Conservation (phyloP, 129 eudicot genomes). For the Artemisia argyi region DNA sequence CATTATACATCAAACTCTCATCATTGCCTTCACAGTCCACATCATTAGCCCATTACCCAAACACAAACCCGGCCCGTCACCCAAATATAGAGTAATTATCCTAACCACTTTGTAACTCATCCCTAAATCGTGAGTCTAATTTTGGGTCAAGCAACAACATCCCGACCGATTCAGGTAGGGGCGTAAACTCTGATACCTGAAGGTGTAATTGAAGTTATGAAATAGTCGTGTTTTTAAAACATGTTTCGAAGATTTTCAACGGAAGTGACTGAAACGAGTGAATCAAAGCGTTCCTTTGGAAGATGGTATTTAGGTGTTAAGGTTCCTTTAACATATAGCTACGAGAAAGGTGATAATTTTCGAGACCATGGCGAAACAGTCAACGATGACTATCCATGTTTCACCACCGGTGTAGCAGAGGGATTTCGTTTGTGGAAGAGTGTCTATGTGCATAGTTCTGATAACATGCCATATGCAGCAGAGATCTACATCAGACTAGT, state of each 20-base stretch:
- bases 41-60: conserved; percentile 36
- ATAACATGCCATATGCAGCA: too few relatives aligned
- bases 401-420: conserved; percentile 81
- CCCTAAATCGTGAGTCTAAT: conserved; percentile 66
- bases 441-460: conserved; percentile 41
- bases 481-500: too few relatives aligned
- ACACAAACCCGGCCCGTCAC: conserved; percentile 45
- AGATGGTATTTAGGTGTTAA: conserved; percentile 72
- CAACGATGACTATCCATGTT: conserved; percentile 78
- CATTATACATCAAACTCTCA: conserved; percentile 36
- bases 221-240: conserved; percentile 74
- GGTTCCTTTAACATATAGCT: conserved; percentile 52
- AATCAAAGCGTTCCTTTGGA: conserved; percentile 72
- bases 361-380: conserved; percentile 58
- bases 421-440: conserved; percentile 69
- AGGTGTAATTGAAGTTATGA: conserved; percentile 32
- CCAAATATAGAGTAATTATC: conserved; percentile 48
- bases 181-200: conserved; percentile 64
- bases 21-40: conserved; percentile 18
- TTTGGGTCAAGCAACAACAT: conserved; percentile 58
- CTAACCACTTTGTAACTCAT: conserved; percentile 56
- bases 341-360: conserved; percentile 57
- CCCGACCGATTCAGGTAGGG: conserved; percentile 50
- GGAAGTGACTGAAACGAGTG: conserved; percentile 60
- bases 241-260: conserved; percentile 75